Base-by-base conservation (phyloP, 495 filamentous ascomycete species). In the Aspergillus saccharolyticus region DNA sequence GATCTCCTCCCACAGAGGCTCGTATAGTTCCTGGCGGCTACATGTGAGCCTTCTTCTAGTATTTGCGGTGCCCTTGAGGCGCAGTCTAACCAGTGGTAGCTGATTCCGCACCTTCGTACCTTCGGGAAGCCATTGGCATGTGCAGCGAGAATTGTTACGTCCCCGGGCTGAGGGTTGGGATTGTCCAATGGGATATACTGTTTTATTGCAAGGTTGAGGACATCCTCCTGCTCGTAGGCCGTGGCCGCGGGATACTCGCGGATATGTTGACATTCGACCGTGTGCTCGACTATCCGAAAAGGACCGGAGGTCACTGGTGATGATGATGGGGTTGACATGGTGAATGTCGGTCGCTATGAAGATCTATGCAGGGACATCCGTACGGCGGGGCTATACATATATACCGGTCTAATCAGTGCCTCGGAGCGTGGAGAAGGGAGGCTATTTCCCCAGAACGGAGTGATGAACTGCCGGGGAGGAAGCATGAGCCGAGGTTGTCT, bases 61-160 rank as follows among this genome's bases (percentile, higher is more conserved):
- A 10, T 30, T 30, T 10, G 10, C 4, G 25, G 25, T 30, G 25
- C 25, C 4, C 25, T 4, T 28, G 33, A 15, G 33, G 33, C 33
- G 33, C 33, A 2, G 33, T 39, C 6, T 39, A 12, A 39, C 33
- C n/a, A 17, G 42, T 19, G 2, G 62, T 20, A 65, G 57, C 24
- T 52, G 33, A 42, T 48, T 22, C 19, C 14, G 21, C 30, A 18
- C 9, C 33, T n/a, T n/a, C 65, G 52, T 66, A 87, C 87, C 76
- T 96, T 96, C n/a, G 88, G 86, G 63, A 96, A 93, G 50, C 88
- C 90, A 73, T 93, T 95, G 12, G 89, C 92, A 70, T 93, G 89
- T 12, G 89, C 85, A 18, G 80, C 89, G 54, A 96, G 81, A 63
- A 96, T 87, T 30, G 90, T 96, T 7, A 95, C 71, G 71, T 94